Conservation (phyloP, 805 yeast genomes). For the Candida wancherniae region DNA sequence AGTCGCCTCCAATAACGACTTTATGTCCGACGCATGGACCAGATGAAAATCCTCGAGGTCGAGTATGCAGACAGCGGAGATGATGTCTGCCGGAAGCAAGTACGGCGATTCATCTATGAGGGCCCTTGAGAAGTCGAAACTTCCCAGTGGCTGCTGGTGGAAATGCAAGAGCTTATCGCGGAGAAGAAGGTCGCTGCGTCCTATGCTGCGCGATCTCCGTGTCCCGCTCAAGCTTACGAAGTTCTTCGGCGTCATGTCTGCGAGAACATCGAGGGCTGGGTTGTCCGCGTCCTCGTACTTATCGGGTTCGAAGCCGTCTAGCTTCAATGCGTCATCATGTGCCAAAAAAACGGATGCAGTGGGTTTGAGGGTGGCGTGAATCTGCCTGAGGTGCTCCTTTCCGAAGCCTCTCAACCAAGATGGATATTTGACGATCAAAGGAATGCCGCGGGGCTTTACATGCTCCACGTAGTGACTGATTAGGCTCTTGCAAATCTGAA, state of each 20-base stretch:
- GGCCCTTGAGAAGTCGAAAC: constrained; percentile 11
- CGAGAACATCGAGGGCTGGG: constrained; percentile 14
- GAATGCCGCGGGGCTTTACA: constrained; percentile 22
- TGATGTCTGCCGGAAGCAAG: constrained; percentile 5
- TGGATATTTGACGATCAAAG: constrained; percentile 69
- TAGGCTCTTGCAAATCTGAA: constrained; percentile 39
- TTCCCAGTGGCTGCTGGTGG: constrained; percentile 33
- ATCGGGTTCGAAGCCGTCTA: constrained; percentile 17
- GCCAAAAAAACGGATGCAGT: constrained; percentile 51
- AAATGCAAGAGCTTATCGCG: constrained; percentile 51
- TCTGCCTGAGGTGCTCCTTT: constrained; percentile 50
- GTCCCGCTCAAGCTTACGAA: constrained; percentile 9
- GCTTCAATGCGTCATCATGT: constrained; percentile 17
- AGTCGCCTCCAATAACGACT: constrained; percentile 12
- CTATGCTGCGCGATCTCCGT: constrained; percentile 28
- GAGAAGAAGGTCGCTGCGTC: constrained; percentile 49
- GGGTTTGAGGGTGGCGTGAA: constrained; percentile 46
- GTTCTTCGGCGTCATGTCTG: constrained; percentile 4
- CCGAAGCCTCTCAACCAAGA: constrained; percentile 94
- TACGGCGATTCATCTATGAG: constrained; percentile 9
- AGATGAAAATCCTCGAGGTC: constrained; percentile 4
- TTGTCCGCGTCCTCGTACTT: constrained; percentile 25
- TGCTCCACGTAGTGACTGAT: constrained; percentile 23
- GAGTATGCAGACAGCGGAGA: constrained; percentile 12
- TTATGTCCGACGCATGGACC: constrained; percentile 1